phyloP scores from a whole-genome alignment of 2,329 filamentous ascomycete species.

The Thyridium curvatum region DNA sequence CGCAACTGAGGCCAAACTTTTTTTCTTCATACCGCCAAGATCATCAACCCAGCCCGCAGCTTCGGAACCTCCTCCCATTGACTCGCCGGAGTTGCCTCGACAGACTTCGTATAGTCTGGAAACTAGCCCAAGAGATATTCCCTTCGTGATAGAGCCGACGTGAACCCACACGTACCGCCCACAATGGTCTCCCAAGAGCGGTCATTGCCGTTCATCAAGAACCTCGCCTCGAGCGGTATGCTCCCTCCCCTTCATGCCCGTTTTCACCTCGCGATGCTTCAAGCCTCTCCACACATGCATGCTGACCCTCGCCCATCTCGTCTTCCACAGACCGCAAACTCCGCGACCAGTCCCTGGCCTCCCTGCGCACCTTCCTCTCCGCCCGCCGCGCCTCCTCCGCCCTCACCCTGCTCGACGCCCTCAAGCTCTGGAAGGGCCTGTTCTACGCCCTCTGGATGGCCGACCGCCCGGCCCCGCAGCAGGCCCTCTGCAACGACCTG shows the following conservation, averaged over 20 bases:
- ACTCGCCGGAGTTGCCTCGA: no score
- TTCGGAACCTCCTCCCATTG: no score
- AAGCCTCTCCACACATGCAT: background rate
- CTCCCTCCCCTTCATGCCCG: slow-evolving; percentile 11
- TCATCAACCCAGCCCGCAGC: no score
- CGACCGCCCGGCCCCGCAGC: slow-evolving; percentile 82
- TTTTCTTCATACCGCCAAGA: no score
- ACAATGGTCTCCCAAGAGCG: slow-evolving; percentile 36
- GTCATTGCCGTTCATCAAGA: slow-evolving; percentile 69
- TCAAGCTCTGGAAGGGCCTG: slow-evolving; percentile 92
- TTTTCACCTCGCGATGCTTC: slow-evolving; percentile 3
- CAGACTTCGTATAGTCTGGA: no score
- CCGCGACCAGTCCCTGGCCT: slow-evolving; percentile 70
- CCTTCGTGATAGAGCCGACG: no score
- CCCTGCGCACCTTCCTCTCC: slow-evolving; percentile 72
- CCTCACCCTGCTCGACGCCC: slow-evolving; percentile 63
- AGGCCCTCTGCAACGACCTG: slow-evolving; percentile 73
- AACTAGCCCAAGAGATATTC: no score
- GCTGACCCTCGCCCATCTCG: slow-evolving; percentile 3
- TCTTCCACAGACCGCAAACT: slow-evolving; percentile 61
- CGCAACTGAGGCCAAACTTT: no score
- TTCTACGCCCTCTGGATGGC: slow-evolving; percentile 95
- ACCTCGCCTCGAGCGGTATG: slow-evolving; percentile 78
- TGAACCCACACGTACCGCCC: background rate
- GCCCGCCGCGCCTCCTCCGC: slow-evolving; percentile 41